Evolutionary conservation across 1,284 basidiomycete species (phyloP).

Genomic region (Anthracocystis walkeri): DNA sequence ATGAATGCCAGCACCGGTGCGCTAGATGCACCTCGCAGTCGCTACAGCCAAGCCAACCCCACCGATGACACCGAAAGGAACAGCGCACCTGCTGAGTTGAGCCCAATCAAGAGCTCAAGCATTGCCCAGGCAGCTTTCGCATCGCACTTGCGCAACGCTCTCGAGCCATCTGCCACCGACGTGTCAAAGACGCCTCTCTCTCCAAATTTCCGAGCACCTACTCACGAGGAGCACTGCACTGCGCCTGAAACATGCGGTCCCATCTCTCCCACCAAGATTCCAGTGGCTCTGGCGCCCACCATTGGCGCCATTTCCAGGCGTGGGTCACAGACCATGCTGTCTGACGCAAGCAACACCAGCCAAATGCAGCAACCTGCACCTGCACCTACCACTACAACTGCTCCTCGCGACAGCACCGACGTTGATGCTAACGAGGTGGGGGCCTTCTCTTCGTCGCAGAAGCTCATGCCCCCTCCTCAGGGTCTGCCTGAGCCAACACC

Average conservation of each 20-base stretch:
- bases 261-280: constrained; percentile 46
- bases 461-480: constrained; percentile 47
- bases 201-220: not conserved
- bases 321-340: constrained; percentile 40
- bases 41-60: constrained; percentile 4
- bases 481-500: constrained; percentile 34
- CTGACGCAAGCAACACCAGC: constrained; percentile 13
- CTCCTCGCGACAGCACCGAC: constrained; percentile 4
- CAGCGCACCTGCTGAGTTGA: constrained; percentile 47
- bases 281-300: constrained; percentile 39
- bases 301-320: constrained; percentile 44
- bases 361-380: not conserved
- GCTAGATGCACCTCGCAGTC: constrained; percentile 34
- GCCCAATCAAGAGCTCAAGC: constrained; percentile 39
- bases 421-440: not conserved
- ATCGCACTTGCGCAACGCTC: constrained; percentile 31
- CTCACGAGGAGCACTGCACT: constrained; percentile 22
- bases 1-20: constrained; percentile 45
- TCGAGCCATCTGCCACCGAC: constrained; percentile 16
- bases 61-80: constrained; percentile 26
- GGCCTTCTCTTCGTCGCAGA: constrained; percentile 11
- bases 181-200: not conserved
- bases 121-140: constrained; percentile 37
- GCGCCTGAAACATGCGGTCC: constrained; percentile 47
- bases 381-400: not conserved